Evolutionary conservation across 2,329 filamentous ascomycete species (phyloP).

Genomic region (Colletotrichum sansevieriae): DNA sequence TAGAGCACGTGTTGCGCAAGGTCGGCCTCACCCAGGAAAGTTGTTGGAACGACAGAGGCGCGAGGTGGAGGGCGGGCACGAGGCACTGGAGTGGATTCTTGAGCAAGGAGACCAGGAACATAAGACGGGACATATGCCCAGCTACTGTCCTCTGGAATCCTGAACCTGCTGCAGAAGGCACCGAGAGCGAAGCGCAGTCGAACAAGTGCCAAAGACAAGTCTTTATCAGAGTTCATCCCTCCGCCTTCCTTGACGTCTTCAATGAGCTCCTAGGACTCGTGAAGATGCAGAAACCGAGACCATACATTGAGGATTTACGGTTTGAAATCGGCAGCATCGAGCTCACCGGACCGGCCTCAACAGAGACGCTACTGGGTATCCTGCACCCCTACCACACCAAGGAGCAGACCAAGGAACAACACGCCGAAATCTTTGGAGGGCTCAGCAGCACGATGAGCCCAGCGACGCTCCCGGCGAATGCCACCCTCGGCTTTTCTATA

Average conservation of each 20-base stretch:
- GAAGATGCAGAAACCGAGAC: constrained; percentile 71
- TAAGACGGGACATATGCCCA: constrained; percentile 74
- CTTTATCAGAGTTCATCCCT: constrained; percentile 85
- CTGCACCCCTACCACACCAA: constrained; percentile 66
- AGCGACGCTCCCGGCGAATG: constrained; percentile 75
- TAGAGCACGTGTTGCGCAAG: constrained; percentile 75
- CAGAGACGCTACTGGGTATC: constrained; percentile 79
- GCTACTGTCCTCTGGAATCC: constrained; percentile 83
- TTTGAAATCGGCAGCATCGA: constrained; percentile 75
- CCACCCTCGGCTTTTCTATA: constrained; percentile 78
- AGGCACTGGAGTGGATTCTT: constrained; percentile 64
- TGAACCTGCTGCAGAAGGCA: constrained; percentile 44
- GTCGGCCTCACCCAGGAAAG: constrained; percentile 73
- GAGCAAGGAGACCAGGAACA: constrained; percentile 66
- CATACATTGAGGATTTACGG: constrained; percentile 76
- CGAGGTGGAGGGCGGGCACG: constrained; percentile 75
- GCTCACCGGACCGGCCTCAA: constrained; percentile 76
- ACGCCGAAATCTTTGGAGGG: constrained; percentile 63
- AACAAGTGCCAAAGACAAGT: constrained; percentile 58
- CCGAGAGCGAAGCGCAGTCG: constrained; percentile 36
- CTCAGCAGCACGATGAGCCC: constrained; percentile 75
- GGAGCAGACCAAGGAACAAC: constrained; percentile 51
- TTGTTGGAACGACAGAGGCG: constrained; percentile 73
- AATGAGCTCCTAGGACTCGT: constrained; percentile 69
- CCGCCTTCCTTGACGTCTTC: constrained; percentile 80